phyloP scores from a whole-genome alignment of 352 stramenopile genomes.

The Pilasporangium apinafurcum region DNA sequence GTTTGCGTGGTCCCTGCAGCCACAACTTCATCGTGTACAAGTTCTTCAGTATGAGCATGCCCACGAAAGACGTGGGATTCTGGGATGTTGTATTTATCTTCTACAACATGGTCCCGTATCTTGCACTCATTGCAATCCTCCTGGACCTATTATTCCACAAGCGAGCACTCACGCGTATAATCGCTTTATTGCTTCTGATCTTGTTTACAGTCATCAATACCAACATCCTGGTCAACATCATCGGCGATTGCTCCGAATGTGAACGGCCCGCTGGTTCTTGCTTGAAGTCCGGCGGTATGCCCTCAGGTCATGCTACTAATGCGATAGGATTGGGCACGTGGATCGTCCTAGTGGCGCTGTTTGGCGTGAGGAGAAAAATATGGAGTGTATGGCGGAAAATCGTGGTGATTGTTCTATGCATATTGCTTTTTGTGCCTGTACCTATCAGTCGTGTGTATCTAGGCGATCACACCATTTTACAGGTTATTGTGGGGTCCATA shows the following conservation, averaged over 20 bases:
- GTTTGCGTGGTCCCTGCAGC: conserved; percentile 43
- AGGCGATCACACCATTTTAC: conserved; percentile 45
- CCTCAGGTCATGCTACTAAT: conserved; percentile 46
- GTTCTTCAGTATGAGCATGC: conserved; percentile 51
- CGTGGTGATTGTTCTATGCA: background rate
- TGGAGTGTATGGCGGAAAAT: conserved; percentile 12
- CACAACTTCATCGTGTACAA: conserved; percentile 23
- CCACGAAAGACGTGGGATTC: conserved; percentile 21
- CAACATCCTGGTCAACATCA: conserved; percentile 23
- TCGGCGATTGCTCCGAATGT: conserved; percentile 42
- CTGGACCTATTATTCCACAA: conserved; percentile 33
- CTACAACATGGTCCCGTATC: conserved; percentile 53
- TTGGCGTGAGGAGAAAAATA: conserved; percentile 22
- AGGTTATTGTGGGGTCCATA: conserved; percentile 30
- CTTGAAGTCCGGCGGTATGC: conserved; percentile 36
- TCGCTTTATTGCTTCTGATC: conserved; percentile 42
- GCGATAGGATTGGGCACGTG: conserved; percentile 41
- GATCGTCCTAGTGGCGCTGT: conserved; percentile 28
- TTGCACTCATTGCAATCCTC: conserved; percentile 27
- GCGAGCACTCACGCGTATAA: conserved; percentile 34
- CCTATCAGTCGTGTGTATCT: conserved; percentile 56
- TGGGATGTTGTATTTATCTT: conserved; percentile 45
- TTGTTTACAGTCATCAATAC: conserved; percentile 37
- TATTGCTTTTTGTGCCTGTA: conserved; percentile 39
- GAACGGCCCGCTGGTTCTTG: conserved; percentile 38